Percentiles rank a stretch among this genome's conserved stretches.
Conservation (phyloP, 306 rosid species). For the Cyamopsis tetragonoloba region DNA sequence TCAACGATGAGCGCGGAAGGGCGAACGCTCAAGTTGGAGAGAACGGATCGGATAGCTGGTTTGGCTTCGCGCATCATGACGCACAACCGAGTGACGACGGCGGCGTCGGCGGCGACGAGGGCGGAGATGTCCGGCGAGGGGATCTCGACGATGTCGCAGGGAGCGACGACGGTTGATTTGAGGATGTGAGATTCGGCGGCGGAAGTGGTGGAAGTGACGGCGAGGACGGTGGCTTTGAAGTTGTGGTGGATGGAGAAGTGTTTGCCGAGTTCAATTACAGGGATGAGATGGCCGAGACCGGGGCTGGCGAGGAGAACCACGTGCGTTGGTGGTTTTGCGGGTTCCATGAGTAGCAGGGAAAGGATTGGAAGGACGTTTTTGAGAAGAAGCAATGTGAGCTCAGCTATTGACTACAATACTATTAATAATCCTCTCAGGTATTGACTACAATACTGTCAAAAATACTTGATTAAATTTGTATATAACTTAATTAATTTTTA, state of each 20-base stretch:
- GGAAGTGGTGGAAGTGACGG: slow-evolving; percentile 30
- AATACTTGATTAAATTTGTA: too few relatives aligned
- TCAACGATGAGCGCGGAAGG: slow-evolving; percentile 41
- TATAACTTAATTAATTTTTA: too few relatives aligned
- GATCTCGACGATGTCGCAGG: slow-evolving; percentile 33
- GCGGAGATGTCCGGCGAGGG: slow-evolving; percentile 17
- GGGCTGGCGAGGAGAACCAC: slow-evolving; percentile 45
- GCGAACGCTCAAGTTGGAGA: background rate
- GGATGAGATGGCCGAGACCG: slow-evolving; percentile 57
- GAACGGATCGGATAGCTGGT: background rate
- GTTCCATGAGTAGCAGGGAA: background rate
- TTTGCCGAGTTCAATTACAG: slow-evolving; percentile 41
- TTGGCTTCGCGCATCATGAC: slow-evolving; percentile 30
- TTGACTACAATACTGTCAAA: too few relatives aligned
- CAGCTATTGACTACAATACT: too few relatives aligned
- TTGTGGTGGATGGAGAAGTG: slow-evolving; percentile 29
- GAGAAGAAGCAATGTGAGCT: too few relatives aligned
- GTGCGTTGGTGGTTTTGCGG: slow-evolving; percentile 16
- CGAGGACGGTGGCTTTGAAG: slow-evolving; percentile 39
- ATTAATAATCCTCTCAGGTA: too few relatives aligned
- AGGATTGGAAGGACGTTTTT: too few relatives aligned
- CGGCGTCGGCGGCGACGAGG: background rate
- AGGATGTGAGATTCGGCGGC: slow-evolving; percentile 22
- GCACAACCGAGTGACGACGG: background rate
- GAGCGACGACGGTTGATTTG: slow-evolving; percentile 4